Evolutionary conservation across 2,329 filamentous ascomycete species (phyloP).

Genomic region (Tolypocladium pustulatum): DNA sequence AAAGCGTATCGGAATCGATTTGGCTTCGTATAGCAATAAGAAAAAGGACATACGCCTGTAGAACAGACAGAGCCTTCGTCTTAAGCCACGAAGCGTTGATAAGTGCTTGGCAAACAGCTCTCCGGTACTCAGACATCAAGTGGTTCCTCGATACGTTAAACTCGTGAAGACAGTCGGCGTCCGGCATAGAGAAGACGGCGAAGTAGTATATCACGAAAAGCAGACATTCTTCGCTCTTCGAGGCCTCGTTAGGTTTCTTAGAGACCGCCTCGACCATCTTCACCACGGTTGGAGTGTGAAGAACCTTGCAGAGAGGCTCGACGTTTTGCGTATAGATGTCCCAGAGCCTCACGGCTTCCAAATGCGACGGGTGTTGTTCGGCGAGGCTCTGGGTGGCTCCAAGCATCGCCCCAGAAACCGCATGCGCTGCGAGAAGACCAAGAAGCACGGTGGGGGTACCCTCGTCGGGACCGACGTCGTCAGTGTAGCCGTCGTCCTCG

Average conservation of each 20-base stretch:
- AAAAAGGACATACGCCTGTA: background rate
- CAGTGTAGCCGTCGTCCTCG: background rate
- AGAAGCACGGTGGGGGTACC: background rate
- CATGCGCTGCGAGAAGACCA: background rate
- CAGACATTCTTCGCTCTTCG: background rate
- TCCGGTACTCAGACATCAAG: background rate
- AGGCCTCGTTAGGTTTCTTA: background rate
- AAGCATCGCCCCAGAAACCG: background rate
- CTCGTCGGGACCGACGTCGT: background rate
- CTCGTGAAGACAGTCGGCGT: background rate
- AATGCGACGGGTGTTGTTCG: background rate
- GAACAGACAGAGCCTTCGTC: background rate
- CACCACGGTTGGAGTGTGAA: background rate
- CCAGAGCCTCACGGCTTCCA: background rate
- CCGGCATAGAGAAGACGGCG: background rate
- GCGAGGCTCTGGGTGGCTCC: background rate
- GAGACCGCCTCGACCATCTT: background rate
- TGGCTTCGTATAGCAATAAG: background rate
- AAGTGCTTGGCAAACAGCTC: background rate
- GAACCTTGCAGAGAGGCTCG: background rate
- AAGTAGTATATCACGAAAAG: background rate
- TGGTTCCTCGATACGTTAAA: background rate
- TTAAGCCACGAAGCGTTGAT: background rate
- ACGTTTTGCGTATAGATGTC: background rate
- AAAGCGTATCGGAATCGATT: background rate